Evolutionary conservation across 1,139 yeast genomes (phyloP).

Genomic region (Pichia cactophila): DNA sequence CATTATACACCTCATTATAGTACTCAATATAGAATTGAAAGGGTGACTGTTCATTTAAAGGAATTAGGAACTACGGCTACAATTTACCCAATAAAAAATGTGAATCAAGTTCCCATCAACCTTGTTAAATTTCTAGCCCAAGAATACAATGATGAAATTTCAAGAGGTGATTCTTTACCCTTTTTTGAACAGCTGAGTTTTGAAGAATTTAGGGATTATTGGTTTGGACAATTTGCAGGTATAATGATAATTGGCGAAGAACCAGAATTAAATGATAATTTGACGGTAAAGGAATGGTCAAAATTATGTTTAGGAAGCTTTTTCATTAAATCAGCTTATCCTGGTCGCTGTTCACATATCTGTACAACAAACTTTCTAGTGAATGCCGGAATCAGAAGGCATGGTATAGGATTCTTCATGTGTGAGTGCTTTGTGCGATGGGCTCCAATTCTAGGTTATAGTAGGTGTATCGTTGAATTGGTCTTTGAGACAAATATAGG

Average conservation of each 20-base stretch:
- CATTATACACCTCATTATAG: slow-evolving; percentile 26
- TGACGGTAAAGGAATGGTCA: slow-evolving; percentile 62
- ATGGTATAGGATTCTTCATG: slow-evolving; percentile 81
- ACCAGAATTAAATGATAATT: slow-evolving; percentile 43
- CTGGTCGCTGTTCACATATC: slow-evolving; percentile 90
- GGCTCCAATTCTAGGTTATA: slow-evolving; percentile 86
- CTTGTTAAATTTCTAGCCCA: slow-evolving; percentile 76
- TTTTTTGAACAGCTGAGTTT: slow-evolving; percentile 69
- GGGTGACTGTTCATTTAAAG: slow-evolving; percentile 62
- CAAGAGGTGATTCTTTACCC: slow-evolving; percentile 81
- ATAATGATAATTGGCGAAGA: slow-evolving; percentile 80
- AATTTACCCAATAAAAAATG: slow-evolving; percentile 71
- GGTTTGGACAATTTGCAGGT: slow-evolving; percentile 85
- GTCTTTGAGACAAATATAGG: slow-evolving; percentile 86
- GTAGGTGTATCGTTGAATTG: slow-evolving; percentile 73
- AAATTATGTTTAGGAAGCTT: slow-evolving; percentile 84
- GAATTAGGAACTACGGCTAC: slow-evolving; percentile 93
- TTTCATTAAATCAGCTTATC: slow-evolving; percentile 78
- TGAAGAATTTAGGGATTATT: slow-evolving; percentile 67
- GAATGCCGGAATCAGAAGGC: slow-evolving; percentile 87
- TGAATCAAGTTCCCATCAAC: slow-evolving; percentile 63
- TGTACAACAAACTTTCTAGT: slow-evolving; percentile 86
- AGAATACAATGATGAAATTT: slow-evolving; percentile 89
- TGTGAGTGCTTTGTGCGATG: slow-evolving; percentile 81
- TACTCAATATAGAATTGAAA: slow-evolving; percentile 22